Base-by-base conservation (phyloP, 495 filamentous ascomycete genomes). In the Trichoderma virens region DNA sequence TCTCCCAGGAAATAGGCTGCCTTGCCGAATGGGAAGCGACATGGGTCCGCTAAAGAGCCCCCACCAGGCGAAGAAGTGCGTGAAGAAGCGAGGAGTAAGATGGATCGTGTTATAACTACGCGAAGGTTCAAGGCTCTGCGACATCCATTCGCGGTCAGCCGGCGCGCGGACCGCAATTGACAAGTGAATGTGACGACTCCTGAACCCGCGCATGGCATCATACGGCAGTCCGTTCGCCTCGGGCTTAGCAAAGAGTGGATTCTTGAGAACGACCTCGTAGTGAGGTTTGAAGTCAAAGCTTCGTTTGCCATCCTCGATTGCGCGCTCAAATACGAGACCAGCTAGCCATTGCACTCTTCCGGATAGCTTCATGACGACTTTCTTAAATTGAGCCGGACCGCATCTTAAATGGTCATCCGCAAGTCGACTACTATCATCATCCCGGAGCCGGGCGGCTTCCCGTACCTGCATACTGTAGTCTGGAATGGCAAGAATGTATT, bases 51-150 rank as follows among this genome's bases (percentile, higher is more conserved):
- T 91, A 76, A 98, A 98, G 66, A 98, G 84, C 13, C 89, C 90
- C 93, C 92, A 98, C 94, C 94, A 98, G 68, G 88, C 87, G 76
- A 93, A 98, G 78, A 98, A 98, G 70, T 98, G 94, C 2, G 92
- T 96, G 72, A 98, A 98, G 81, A 98, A 96, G 7, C 92, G 86
- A 7, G 94, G 94, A 11, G 87, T 92, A 56, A 98, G 80, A 73
- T 98, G 95, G 5, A 96, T 89, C 0, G 93, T 88, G 67, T 98
- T 98, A 76, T 98, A 98, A 73, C 92, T 97, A 62, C 82, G 83
- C 11, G 92, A 93, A 13, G 89, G 82, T 64, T 87, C 84, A 9
- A 83, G 71, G 71, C 87, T 89, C 2, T 89, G 82, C 11, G 88
- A 83, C 20, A 83, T 80, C 93, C 93, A 97, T 67, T 92, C 85